Percentiles rank a stretch among this genome's conserved stretches.
phyloP scores from a whole-genome alignment of 345 rosid species.

The Lumnitzera racemosa region DNA sequence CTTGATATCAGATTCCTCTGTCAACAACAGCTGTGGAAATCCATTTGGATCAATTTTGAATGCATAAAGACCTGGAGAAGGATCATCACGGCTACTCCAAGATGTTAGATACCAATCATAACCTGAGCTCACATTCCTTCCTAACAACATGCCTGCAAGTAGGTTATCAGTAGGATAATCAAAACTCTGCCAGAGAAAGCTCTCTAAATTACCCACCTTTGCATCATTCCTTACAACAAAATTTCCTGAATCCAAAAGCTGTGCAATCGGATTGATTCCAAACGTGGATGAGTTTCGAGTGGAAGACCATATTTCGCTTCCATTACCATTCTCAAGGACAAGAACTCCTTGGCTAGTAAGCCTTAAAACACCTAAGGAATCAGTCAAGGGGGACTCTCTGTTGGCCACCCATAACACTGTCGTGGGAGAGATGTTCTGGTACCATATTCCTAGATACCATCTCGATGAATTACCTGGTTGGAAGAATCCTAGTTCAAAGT shows the following conservation, averaged over 20 bases:
- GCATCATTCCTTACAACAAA: constrained; percentile 25
- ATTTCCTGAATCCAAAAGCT: constrained; percentile 43
- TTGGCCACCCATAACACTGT: constrained; percentile 20
- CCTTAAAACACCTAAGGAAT: constrained; percentile 3
- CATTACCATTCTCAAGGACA: neutral
- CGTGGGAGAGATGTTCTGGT: constrained; percentile 10
- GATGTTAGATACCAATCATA: constrained; percentile 25
- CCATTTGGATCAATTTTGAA: constrained; percentile 21
- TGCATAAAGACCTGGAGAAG: constrained; percentile 23
- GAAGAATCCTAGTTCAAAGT: constrained; percentile 29
- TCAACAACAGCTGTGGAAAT: constrained; percentile 28
- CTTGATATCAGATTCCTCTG: constrained; percentile 3
- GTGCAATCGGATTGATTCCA: constrained; percentile 16
- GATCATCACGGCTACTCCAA: constrained; percentile 39
- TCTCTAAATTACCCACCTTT: neutral
- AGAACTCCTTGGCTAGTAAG: constrained; percentile 5
- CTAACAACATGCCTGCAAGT: constrained; percentile 42
- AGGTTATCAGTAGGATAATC: constrained; percentile 37
- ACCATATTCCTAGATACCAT: constrained; percentile 29
- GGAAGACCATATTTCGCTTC: constrained; percentile 4
- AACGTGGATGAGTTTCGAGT: neutral
- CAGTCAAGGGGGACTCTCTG: constrained; percentile 3
- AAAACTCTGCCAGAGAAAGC: constrained; percentile 52
- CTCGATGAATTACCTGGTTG: constrained; percentile 5
- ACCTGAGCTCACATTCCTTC: constrained; percentile 28